Evolutionary conservation across 257 asterid species (phyloP), one percentile per base, ranked within the genome.

Genomic region (Solanum acaule): DNA sequence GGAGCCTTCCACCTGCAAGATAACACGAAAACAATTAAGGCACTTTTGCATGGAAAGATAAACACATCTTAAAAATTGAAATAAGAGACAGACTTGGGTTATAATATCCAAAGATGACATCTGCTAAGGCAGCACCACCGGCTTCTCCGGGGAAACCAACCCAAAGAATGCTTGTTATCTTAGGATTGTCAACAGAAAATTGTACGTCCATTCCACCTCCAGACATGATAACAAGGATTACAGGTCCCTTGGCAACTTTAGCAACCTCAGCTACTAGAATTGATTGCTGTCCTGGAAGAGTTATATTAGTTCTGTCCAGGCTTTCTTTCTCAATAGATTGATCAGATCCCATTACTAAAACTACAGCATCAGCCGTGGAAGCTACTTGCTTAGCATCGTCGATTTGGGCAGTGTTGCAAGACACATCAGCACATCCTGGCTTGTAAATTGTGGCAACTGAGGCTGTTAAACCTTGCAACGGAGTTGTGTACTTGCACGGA

Each of bases 61-160:
- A 23, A 79, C 35, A 79, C 40, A 79, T 79, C 67, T 25, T 78
- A 35, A 27, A 31, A 84, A 15, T 16, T 6, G 23, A 34, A 63
- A n/a, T 20, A 44, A 52, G 46, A 86, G 81, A 63, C 94, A 90
- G 87, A 96, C 99, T 91, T 65, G 99, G 99, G 89, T 95, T 96
- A 87, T 92, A 89, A 56, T 65, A 72, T 6, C 99, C 98, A 34
- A 95, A 95, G 2, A 95, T 84, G 5, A 95, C 94, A 35, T 97
- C 98, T 0, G 98, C 95, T 44, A 96, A 85, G 10, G 99, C 98
- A 16, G 94, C 97, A 63, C 98, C 98, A 18, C 99, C 99, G 10
- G 98, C 98, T 87, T 97, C 98, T 2, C 99, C 99, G 0, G 99
- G 99, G 90, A 92, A 97, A 16, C 98, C 99, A 84, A 93, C 98